These are phyloP conservation scores for Podaxis sp. DNA, from an alignment of 768 basidiomycete species.

Conservation along the genomic window DNA sequence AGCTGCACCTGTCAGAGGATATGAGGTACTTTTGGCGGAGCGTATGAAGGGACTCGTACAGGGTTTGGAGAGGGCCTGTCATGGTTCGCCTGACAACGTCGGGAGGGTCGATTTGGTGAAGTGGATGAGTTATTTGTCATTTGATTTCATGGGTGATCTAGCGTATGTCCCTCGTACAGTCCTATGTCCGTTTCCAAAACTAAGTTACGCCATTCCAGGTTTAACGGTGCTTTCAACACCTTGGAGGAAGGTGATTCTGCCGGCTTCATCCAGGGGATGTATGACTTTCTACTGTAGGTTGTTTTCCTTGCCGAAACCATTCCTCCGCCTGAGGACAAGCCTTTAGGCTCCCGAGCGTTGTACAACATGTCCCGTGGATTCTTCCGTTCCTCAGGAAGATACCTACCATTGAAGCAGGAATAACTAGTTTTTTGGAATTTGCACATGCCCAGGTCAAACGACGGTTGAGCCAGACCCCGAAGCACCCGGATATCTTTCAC, in stretches of 20 bases:
- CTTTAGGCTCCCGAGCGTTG: constrained; percentile 3
- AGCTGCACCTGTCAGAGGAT: constrained; percentile 36
- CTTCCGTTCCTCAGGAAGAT: not conserved
- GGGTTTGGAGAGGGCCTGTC: constrained; percentile 22
- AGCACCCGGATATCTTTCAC: not conserved
- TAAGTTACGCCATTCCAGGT: constrained; percentile 19
- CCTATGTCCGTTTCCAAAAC: not conserved
- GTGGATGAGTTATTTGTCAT: constrained; percentile 22
- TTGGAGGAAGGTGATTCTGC: constrained; percentile 28
- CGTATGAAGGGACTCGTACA: constrained; percentile 23
- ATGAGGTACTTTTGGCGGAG: constrained; percentile 32
- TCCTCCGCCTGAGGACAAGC: not conserved
- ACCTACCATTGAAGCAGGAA: not conserved
- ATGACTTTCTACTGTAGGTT: constrained; percentile 24
- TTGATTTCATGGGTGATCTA: constrained; percentile 40
- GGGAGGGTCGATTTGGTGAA: constrained; percentile 20
- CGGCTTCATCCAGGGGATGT: constrained; percentile 25
- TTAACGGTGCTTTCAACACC: constrained; percentile 28
- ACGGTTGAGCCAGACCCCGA: not conserved
- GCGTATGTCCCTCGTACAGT: constrained; percentile 26
- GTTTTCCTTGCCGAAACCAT: not conserved
- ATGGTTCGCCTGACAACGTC: constrained; percentile 14
- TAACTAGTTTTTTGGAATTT: not conserved
- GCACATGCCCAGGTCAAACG: not conserved
- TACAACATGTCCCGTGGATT: not conserved